A percentile compares a stretch with the other conserved stretches of the same genome.
Evolutionary conservation across 1,284 basidiomycete species (phyloP).

Genomic region (Ganoderma lingzhi): DNA sequence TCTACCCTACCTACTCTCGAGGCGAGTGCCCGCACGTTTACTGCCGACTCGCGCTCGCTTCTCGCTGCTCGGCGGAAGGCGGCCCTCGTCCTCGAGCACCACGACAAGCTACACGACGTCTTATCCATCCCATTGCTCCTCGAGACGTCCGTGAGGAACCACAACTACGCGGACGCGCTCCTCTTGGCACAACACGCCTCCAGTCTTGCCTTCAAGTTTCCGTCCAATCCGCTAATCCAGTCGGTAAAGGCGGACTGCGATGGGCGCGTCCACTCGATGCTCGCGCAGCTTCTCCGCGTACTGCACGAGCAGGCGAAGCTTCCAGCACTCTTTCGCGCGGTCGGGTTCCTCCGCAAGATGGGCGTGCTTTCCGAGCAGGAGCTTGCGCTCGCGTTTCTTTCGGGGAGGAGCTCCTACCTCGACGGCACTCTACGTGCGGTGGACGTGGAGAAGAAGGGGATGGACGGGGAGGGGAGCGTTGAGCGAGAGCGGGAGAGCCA

Average conservation of each 20-base stretch:
- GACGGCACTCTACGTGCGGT: slow-evolving; percentile 52
- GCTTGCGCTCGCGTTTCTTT: slow-evolving; percentile 73
- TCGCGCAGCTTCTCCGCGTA: slow-evolving; percentile 79
- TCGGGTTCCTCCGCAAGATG: slow-evolving; percentile 87
- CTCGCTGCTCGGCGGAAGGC: slow-evolving; percentile 77
- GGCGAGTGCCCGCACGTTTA: slow-evolving; percentile 71
- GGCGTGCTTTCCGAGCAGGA: slow-evolving; percentile 66
- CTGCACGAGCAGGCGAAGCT: slow-evolving; percentile 89
- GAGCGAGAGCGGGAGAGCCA: slow-evolving; percentile 73
- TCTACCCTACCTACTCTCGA: slow-evolving; percentile 79
- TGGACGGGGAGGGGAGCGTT: slow-evolving; percentile 40
- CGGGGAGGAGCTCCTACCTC: slow-evolving; percentile 66
- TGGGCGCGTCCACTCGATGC: slow-evolving; percentile 76
- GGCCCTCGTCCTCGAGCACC: slow-evolving; percentile 85
- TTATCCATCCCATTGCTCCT: slow-evolving; percentile 91
- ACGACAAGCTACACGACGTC: slow-evolving; percentile 90
- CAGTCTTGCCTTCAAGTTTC: slow-evolving; percentile 51
- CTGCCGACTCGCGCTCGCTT: slow-evolving; percentile 60
- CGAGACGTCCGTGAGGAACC: slow-evolving; percentile 91
- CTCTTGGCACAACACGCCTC: slow-evolving; percentile 79
- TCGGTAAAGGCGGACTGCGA: slow-evolving; percentile 80
- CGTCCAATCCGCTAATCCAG: slow-evolving; percentile 51
- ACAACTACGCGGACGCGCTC: slow-evolving; percentile 91
- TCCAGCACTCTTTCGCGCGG: slow-evolving; percentile 88
- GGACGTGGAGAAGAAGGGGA: slow-evolving; percentile 48